Base-by-base conservation (phyloP, 2,329 filamentous ascomycete species). In the Colletotrichum gigasporum region DNA sequence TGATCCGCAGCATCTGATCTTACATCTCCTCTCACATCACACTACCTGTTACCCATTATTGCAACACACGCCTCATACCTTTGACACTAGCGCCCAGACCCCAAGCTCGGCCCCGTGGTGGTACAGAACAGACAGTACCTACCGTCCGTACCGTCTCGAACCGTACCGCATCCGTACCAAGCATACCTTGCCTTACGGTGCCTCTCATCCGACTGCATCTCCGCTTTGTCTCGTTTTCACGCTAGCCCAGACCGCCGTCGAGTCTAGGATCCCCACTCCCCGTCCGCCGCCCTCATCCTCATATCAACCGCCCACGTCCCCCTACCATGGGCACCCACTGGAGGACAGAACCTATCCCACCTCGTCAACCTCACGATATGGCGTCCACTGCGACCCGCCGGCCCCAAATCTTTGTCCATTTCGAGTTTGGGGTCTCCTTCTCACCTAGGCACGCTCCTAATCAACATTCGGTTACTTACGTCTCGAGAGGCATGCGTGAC, bases 351-450 rank as follows among this genome's bases (percentile, higher is more conserved):
- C 54, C 63, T 47, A 54, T 65, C 66, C 52, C 69, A 71, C 39
- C 68, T 67, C 68, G 70, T 65, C 69, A 54, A 63, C 69, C 56
- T 58, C 66, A 63, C 69, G 65, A 58, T 63, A 70, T 64, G 68
- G 70, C 74, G 63, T 69, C 69, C 48, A 68, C 63, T 65, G 60
- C 68, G 39, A 63, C 73, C 20, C 70, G 72, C 22, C 75, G 74
- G 26, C 81, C 80, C 26, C 80, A 82, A 62, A 74, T 86, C 56
- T 85, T 84, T 62, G 73, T 86, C 9, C 80, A 83, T 57, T 73
- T 86, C 63, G 83, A 85, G 69, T 83, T 85, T 63, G 82, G 84
- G 28, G 72, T 86, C 22, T 84, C 83, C 1, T 85, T 81, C 78
- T 77, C 78, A 24, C 76, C 76, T n/a, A 78, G 77, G 37, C 76